These are phyloP conservation scores for Biancaea sappan DNA, from an alignment of 306 rosid species.

Conservation along the genomic window DNA sequence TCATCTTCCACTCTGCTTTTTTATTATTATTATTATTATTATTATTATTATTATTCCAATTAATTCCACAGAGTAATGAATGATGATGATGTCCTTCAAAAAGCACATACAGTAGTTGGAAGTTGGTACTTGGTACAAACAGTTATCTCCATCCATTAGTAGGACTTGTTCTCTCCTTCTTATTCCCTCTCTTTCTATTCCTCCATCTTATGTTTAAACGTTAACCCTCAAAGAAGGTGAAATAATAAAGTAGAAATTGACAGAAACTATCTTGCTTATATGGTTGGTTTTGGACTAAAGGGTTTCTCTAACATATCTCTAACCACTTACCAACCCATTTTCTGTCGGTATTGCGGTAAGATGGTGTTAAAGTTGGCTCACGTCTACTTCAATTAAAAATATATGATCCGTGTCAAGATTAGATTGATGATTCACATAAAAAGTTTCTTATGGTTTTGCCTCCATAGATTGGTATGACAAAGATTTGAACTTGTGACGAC, in stretches of 20 bases:
- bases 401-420: too few relatives aligned
- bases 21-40: too few relatives aligned
- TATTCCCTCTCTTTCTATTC: slow-evolving; percentile 26
- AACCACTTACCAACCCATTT: too few relatives aligned
- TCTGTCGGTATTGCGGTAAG: background rate
- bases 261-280: slow-evolving; percentile 20
- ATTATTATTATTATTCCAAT: too few relatives aligned
- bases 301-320: too few relatives aligned
- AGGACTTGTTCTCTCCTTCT: slow-evolving; percentile 19
- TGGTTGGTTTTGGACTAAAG: too few relatives aligned
- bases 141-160: slow-evolving; percentile 15
- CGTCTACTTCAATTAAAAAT: too few relatives aligned
- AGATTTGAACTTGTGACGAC: too few relatives aligned
- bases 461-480: too few relatives aligned
- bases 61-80: too few relatives aligned
- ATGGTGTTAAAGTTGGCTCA: too few relatives aligned
- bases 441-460: background rate
- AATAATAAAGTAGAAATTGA: background rate
- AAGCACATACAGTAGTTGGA: slow-evolving; percentile 49
- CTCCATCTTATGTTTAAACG: slow-evolving; percentile 17
- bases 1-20: slow-evolving; percentile 20
- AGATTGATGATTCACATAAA: background rate
- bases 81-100: slow-evolving; percentile 36
- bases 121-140: slow-evolving; percentile 37
- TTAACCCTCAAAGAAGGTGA: background rate